A percentile compares a stretch with the other conserved stretches of the same genome.
phyloP scores from a whole-genome alignment of 331 rosid genomes.

The Phaseolus coccineus region DNA sequence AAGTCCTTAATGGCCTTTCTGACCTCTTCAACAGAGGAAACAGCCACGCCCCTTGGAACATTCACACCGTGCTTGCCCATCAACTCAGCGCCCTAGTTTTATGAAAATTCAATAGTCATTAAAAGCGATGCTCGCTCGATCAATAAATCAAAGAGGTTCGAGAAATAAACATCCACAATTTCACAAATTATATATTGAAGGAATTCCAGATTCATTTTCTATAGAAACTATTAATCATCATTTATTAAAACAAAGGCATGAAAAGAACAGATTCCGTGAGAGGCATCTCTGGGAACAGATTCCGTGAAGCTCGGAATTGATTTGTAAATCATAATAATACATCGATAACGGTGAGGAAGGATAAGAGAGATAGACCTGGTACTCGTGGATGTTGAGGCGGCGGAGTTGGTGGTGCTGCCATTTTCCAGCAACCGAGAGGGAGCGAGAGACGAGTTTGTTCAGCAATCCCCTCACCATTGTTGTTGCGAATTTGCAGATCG shows the following conservation, averaged over 20 bases:
- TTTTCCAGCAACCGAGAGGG: slow-evolving; percentile 91
- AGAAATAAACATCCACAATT: slow-evolving; percentile 6
- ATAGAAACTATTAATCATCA: background rate
- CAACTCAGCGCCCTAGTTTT: slow-evolving; percentile 86
- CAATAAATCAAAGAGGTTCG: background rate
- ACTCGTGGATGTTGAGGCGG: slow-evolving; percentile 98
- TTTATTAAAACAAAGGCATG: background rate
- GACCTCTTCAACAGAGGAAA: slow-evolving; percentile 71
- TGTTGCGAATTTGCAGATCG: slow-evolving; percentile 33
- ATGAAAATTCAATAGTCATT: slow-evolving; percentile 1
- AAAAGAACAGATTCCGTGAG: background rate
- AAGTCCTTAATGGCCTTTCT: slow-evolving; percentile 66
- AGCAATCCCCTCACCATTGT: slow-evolving; percentile 85
- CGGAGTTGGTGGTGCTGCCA: slow-evolving; percentile 99
- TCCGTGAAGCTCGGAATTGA: background rate
- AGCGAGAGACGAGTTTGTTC: slow-evolving; percentile 81
- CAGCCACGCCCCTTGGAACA: slow-evolving; percentile 84
- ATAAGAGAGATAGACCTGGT: slow-evolving; percentile 63
- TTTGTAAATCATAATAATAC: background rate
- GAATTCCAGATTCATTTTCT: slow-evolving; percentile 26
- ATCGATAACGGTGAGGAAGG: background rate
- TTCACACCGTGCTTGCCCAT: slow-evolving; percentile 90
- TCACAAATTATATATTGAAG: background rate
- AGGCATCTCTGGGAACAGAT: slow-evolving; percentile 1
- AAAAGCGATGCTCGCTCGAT: slow-evolving; percentile 14